Conservation (phyloP, 2,329 filamentous ascomycete species). For the Fusarium temperatum region DNA sequence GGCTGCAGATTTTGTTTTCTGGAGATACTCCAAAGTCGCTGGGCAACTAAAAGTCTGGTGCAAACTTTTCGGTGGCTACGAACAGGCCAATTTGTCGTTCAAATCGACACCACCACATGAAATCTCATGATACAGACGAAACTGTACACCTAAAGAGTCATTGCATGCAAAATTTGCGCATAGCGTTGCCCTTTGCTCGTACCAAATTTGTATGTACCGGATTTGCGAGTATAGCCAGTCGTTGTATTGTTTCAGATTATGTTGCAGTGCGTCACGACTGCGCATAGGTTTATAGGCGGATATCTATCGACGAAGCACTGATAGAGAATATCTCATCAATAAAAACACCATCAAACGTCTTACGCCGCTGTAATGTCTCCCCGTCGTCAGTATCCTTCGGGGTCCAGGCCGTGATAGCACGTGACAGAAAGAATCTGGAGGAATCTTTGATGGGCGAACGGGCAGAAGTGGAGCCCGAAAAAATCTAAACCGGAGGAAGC, state of each 20-base stretch:
- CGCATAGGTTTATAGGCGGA: too few relatives aligned
- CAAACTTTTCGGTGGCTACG: background rate
- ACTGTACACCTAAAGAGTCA: background rate
- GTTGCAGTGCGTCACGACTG: background rate
- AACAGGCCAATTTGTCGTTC: background rate
- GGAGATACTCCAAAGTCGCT: background rate
- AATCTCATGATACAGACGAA: background rate
- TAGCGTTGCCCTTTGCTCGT: background rate
- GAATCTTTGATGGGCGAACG: conserved; percentile 22
- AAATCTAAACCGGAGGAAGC: conserved; percentile 41
- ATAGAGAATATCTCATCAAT: background rate
- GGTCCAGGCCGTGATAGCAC: conserved; percentile 15
- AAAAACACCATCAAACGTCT: background rate
- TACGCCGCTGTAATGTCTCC: background rate
- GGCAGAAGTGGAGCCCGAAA: conserved; percentile 41
- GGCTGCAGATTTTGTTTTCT: background rate
- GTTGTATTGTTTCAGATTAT: background rate
- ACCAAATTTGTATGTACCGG: background rate
- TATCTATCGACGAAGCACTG: too few relatives aligned
- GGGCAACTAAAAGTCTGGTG: background rate
- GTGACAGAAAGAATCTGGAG: conserved; percentile 23
- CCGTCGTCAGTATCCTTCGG: background rate
- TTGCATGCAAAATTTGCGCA: background rate
- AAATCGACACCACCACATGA: too few relatives aligned
- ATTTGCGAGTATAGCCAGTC: background rate